Evolutionary conservation across 352 stramenopile species (phyloP).

Genomic region (Globisporangium cylindrosporum): DNA sequence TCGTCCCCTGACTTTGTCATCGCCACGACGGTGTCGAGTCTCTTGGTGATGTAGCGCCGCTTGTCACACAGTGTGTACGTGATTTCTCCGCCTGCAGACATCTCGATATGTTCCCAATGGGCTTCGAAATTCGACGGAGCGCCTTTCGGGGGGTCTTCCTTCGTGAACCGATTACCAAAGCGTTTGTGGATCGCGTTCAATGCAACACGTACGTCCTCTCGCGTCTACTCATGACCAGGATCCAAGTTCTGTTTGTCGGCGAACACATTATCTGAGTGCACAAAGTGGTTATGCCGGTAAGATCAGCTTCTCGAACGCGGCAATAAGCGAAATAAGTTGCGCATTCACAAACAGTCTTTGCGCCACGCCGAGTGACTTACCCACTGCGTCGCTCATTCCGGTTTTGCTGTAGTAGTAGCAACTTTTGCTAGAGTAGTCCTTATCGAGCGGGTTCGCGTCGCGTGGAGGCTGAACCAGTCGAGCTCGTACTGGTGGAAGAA

Average conservation of each 20-base stretch:
- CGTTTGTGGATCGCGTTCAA: not conserved
- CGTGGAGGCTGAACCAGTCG: not conserved
- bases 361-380: no score
- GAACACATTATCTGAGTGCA: no score
- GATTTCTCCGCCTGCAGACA: not conserved
- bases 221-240: not conserved
- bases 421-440: no score
- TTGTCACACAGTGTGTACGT: not conserved
- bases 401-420: no score
- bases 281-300: no score
- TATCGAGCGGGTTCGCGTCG: not conserved
- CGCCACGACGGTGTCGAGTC: not conserved
- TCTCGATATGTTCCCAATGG: slow-evolving; percentile 4
- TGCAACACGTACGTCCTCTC: slow-evolving; percentile 6
- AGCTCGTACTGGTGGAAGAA: not conserved
- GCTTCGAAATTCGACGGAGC: not conserved
- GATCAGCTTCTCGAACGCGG: not conserved
- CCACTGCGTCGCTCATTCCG: no score
- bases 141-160: not conserved
- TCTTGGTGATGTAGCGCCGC: not conserved
- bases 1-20: not conserved
- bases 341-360: not conserved
- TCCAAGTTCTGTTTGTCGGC: not conserved
- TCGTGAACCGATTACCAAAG: slow-evolving; percentile 5
- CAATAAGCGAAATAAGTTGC: not conserved